These are phyloP conservation scores for Aquilaria agallochum DNA, from an alignment of 441 rosid species.

Conservation along the genomic window DNA sequence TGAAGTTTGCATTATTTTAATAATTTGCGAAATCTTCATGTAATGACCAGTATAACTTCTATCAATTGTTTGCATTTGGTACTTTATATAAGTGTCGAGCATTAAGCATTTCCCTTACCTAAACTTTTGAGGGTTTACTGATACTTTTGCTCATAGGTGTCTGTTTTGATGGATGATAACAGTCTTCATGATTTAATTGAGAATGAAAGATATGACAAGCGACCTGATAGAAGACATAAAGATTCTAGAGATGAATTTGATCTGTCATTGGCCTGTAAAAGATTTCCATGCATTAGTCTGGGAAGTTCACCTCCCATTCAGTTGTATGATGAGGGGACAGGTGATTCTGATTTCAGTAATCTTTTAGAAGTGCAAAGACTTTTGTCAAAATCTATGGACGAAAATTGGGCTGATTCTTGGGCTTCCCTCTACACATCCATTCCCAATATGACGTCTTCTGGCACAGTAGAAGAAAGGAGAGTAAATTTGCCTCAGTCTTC, in stretches of 20 bases:
- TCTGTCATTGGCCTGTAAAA: conserved; percentile 51
- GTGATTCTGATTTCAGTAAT: conserved; percentile 25
- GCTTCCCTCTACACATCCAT: conserved; percentile 36
- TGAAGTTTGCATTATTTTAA: too few species aligned
- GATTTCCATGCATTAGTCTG: conserved; percentile 77
- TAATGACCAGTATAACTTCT: too few species aligned
- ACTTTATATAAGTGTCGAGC: background rate
- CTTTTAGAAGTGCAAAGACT: conserved; percentile 33
- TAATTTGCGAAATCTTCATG: too few species aligned
- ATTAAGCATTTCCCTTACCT: background rate
- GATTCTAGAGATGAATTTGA: conserved; percentile 39
- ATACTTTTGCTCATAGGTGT: conserved; percentile 39
- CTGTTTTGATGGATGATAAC: conserved; percentile 49
- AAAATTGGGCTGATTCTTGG: conserved; percentile 48
- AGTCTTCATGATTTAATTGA: conserved; percentile 46
- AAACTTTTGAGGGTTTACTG: too few species aligned
- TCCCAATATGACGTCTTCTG: conserved; percentile 32
- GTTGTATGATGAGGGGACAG: conserved; percentile 44
- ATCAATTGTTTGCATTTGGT: background rate
- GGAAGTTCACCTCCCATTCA: conserved; percentile 62
- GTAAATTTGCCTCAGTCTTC: conserved; percentile 23
- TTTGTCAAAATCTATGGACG: conserved; percentile 28
- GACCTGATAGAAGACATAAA: conserved; percentile 31
- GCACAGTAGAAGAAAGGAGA: conserved; percentile 21
- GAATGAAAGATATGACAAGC: conserved; percentile 39